Evolutionary conservation across 805 yeast species (phyloP), one percentile per base, ranked within the genome.

Genomic region (Pichia rugopelliculosa): DNA sequence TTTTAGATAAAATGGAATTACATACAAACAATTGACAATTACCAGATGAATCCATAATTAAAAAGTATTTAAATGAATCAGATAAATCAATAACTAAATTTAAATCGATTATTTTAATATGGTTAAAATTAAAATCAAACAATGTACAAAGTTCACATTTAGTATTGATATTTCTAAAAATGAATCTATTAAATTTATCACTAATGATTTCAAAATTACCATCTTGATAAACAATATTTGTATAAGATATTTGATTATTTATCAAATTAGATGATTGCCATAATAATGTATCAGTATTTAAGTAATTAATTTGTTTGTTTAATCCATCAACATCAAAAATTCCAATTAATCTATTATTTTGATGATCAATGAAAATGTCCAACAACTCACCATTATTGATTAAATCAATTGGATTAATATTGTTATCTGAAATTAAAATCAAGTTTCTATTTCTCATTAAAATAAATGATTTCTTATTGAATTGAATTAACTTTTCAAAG

Each of bases 371-470:
- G 12, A 33, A 46, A n/a, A 27, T 24, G n/a, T 30, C 38, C 10
- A 46, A 25, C 18, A 41, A 18, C 6, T 17, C 22, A 4, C 22
- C 39, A 20, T 25, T 18, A 1, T 10, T 6, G 39, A n/a, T 22
- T 39, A 25, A 21, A 44, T 36, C 9, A 54, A 23, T 33, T 51
- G 52, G 26, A 18, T 36, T 4, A 11, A 53, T 51, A 41, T 47
- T 44, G 13, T 47, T 47, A 8, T 25, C 41, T 22, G 46, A 39
- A 2, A 53, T 39, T 3, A 36, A 26, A 59, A 59, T 56, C 17
- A 53, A 25, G 13, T 53, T 56, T 11, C 57, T 47, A 38, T 52
- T 53, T n/a, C 53, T 42, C 56, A 59, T 55, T 6, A 53, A 39
- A 2, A 62, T 53, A 2, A 49, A 53, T 23, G 57, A 56, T 1